Conservation (phyloP, 768 basidiomycete genomes). For the Boletus sensibilis region DNA sequence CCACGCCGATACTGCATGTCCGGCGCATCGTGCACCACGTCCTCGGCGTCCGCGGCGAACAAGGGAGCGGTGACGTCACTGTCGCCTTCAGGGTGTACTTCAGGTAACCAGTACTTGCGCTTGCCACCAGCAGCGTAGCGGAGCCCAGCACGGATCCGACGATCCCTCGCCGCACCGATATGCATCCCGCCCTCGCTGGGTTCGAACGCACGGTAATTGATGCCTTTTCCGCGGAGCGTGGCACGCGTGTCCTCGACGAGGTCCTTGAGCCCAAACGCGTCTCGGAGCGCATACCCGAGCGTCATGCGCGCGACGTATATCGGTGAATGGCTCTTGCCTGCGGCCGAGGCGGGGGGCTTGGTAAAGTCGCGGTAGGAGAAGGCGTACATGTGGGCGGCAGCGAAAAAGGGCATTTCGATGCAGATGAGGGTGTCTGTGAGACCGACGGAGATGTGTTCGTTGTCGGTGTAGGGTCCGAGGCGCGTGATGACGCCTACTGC, state of each 20-base stretch:
- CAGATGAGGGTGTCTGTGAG: slow-evolving; percentile 91
- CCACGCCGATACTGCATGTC: slow-evolving; percentile 44
- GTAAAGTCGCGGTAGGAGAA: slow-evolving; percentile 86
- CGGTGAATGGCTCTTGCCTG: slow-evolving; percentile 28
- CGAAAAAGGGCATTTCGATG: slow-evolving; percentile 97
- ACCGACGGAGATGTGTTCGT: slow-evolving; percentile 86
- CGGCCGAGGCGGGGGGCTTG: slow-evolving; percentile 46
- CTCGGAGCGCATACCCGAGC: slow-evolving; percentile 80
- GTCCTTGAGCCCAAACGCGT: slow-evolving; percentile 85
- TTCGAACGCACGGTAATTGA: slow-evolving; percentile 96
- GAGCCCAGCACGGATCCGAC: slow-evolving; percentile 87
- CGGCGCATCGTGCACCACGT: slow-evolving; percentile 63
- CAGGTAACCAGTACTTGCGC: slow-evolving; percentile 94
- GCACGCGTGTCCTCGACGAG: slow-evolving; percentile 81
- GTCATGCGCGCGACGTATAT: slow-evolving; percentile 85
- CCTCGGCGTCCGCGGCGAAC: slow-evolving; percentile 57
- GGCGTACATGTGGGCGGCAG: slow-evolving; percentile 91
- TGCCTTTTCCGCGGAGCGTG: slow-evolving; percentile 84
- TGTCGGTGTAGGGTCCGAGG: slow-evolving; percentile 85
- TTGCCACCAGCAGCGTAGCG: slow-evolving; percentile 90
- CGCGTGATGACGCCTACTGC: slow-evolving; percentile 71
- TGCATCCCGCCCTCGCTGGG: slow-evolving; percentile 94
- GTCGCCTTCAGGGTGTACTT: slow-evolving; percentile 38
- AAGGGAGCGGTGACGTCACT: slow-evolving; percentile 77
- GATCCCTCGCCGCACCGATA: slow-evolving; percentile 80